These are phyloP conservation scores for Lycium ferocissimum DNA, from an alignment of 257 asterid genomes.

Conservation along the genomic window DNA sequence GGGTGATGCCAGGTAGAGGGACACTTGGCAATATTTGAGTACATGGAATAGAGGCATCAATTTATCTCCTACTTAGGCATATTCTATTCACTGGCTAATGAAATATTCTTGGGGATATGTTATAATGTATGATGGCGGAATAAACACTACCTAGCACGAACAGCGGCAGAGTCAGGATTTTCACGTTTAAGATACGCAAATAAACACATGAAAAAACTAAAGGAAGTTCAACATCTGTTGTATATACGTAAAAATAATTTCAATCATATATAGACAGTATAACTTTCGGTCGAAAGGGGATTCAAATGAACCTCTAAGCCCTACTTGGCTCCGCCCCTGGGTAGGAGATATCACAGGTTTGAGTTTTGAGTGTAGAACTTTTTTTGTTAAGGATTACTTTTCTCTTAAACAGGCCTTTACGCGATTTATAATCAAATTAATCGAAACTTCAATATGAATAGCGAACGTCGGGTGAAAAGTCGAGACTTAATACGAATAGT, in stretches of 20 bases:
- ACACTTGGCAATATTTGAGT: conserved; percentile 58
- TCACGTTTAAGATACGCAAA: no score
- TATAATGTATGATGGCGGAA: not conserved
- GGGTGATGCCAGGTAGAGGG: conserved; percentile 52
- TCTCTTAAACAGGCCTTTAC: rapidly evolving
- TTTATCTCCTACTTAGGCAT: conserved; percentile 42
- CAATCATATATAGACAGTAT: no score
- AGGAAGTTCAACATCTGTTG: no score
- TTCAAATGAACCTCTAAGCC: no score
- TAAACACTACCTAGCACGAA: not conserved
- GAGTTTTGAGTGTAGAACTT: not conserved
- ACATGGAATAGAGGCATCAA: conserved; percentile 50
- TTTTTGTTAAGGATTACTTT: not conserved
- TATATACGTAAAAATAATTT: no score
- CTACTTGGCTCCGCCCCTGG: no score
- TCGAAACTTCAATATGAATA: not conserved
- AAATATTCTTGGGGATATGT: not conserved
- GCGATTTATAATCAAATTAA: not conserved
- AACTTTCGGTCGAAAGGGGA: no score
- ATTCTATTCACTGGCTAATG: conserved; percentile 3
- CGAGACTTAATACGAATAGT: not conserved
- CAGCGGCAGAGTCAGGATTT: no score
- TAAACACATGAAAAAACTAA: no score
- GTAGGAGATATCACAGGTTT: not conserved
- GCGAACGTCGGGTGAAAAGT: not conserved